Conservation (phyloP, 148 eudicot species). For the Limonium bicolor region DNA sequence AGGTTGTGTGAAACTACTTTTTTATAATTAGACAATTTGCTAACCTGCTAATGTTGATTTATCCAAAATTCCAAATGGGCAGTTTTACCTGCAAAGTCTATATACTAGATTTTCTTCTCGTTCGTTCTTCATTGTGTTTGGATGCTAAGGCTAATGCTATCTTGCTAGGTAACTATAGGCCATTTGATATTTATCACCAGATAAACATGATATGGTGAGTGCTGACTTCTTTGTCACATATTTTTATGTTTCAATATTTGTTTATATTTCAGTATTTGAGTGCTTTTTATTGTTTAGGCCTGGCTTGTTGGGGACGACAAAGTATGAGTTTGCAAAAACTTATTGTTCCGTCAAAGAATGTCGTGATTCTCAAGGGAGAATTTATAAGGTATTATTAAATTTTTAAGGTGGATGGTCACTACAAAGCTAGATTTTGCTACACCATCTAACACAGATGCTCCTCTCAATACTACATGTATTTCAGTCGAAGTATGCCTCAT, state of each 20-base stretch:
- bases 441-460: too few species aligned
- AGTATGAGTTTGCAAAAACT: constrained; percentile 82
- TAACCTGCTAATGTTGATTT: too few species aligned
- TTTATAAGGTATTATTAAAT: constrained; percentile 33
- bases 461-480: too few species aligned
- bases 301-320: constrained; percentile 76
- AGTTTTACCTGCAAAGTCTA: too few species aligned
- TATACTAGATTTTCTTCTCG: neutral
- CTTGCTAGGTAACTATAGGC: constrained; percentile 89
- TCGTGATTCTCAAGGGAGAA: constrained; percentile 43
- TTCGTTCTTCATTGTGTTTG: constrained; percentile 1
- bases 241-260: too few species aligned
- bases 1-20: constrained; percentile 43
- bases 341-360: constrained; percentile 45
- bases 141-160: constrained; percentile 16
- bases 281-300: constrained; percentile 45
- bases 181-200: constrained; percentile 96
- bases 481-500: too few species aligned
- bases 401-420: neutral
- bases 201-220: constrained; percentile 90
- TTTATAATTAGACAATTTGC: too few species aligned
- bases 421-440: too few species aligned
- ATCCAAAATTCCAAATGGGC: too few species aligned
- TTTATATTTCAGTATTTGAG: too few species aligned
- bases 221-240: constrained; percentile 1